These are phyloP conservation scores for Fusarium caatingaense DNA, from an alignment of 2,329 filamentous ascomycete genomes.

Conservation along the genomic window DNA sequence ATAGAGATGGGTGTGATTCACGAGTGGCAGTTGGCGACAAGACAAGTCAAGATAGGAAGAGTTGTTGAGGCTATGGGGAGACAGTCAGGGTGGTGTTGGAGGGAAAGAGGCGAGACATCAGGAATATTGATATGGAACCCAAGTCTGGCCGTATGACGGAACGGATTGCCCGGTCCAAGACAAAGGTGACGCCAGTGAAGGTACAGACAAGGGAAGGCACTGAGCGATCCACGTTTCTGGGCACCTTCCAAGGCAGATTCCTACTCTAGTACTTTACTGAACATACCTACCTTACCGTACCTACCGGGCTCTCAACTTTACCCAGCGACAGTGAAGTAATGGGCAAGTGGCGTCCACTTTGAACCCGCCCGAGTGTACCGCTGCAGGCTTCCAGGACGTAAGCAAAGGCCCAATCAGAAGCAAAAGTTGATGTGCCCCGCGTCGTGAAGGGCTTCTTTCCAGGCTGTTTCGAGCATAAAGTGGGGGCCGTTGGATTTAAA, in stretches of 20 bases:
- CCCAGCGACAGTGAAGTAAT: constrained; percentile 26
- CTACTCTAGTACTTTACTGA: not conserved
- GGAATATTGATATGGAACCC: constrained; percentile 4
- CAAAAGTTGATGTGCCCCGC: constrained; percentile 26
- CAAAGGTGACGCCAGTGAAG: constrained; percentile 34
- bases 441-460: constrained; percentile 10
- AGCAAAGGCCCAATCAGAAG: constrained; percentile 24
- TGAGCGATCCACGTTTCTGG: constrained; percentile 25
- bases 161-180: constrained; percentile 31
- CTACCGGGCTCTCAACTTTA: not conserved
- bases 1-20: constrained; percentile 19
- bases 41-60: not conserved
- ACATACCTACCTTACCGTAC: not conserved
- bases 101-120: constrained; percentile 15
- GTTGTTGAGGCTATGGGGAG: not conserved
- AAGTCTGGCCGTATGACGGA: constrained; percentile 22
- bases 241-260: constrained; percentile 33
- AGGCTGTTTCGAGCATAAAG: constrained; percentile 14
- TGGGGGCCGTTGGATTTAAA: constrained; percentile 19
- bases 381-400: constrained; percentile 10
- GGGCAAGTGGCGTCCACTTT: constrained; percentile 8
- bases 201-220: constrained; percentile 29
- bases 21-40: not conserved
- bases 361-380: not conserved
- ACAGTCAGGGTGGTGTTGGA: constrained; percentile 7